Conservation (phyloP, 108 stramenopile species). For the Pelagomonas calceolata region DNA sequence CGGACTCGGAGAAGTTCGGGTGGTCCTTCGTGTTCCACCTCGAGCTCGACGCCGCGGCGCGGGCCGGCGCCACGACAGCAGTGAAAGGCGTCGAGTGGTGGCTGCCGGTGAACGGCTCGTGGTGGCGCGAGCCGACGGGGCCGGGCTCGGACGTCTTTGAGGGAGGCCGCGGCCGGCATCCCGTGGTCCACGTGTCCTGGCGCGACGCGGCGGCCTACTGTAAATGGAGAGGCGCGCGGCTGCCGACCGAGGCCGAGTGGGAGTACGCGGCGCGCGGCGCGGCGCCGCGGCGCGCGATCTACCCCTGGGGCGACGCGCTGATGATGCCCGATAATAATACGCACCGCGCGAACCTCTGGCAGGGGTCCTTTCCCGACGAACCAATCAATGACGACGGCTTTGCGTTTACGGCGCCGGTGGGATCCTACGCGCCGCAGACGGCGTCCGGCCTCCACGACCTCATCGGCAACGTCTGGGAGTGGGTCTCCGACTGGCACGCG, state of each 20-base stretch:
- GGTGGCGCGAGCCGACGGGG: constrained; percentile 33
- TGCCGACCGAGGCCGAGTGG: constrained; percentile 51
- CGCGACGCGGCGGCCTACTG: constrained; percentile 44
- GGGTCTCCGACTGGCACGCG: constrained; percentile 22
- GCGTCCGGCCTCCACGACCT: constrained; percentile 30
- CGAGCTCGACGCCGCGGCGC: constrained; percentile 30
- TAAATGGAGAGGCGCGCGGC: constrained; percentile 25
- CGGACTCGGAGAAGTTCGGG: constrained; percentile 33
- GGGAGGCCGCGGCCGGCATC: constrained; percentile 6
- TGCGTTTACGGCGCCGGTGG: constrained; percentile 29
- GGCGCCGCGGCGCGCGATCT: constrained; percentile 10
- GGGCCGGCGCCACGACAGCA: constrained; percentile 48
- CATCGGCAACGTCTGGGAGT: constrained; percentile 49
- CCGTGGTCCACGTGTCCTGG: constrained; percentile 42
- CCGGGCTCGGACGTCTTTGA: constrained; percentile 16
- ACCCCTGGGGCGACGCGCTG: constrained; percentile 38
- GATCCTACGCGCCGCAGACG: constrained; percentile 37
- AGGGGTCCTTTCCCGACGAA: constrained; percentile 34
- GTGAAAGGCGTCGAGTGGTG: constrained; percentile 56
- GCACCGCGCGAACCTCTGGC: constrained; percentile 40
- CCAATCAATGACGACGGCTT: constrained; percentile 38
- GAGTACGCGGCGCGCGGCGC: constrained; percentile 37
- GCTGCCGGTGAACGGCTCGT: constrained; percentile 26
- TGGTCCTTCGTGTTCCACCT: constrained; percentile 39
- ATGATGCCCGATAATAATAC: too few species aligned